Evolutionary conservation across 495 filamentous ascomycete species (phyloP).

Genomic region (Lichina pygmaea): DNA sequence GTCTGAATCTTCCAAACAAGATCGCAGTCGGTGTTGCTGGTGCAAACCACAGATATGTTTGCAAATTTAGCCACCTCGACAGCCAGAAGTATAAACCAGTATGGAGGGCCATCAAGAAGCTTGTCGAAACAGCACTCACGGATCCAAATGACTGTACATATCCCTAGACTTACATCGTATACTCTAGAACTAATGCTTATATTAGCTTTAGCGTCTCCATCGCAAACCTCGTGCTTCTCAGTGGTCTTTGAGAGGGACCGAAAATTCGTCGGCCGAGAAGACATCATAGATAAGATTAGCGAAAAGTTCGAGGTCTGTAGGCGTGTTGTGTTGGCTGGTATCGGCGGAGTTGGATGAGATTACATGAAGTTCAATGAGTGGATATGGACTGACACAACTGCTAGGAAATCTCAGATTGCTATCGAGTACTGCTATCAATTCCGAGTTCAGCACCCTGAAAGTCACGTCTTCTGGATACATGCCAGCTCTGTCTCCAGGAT

Average conservation of each 20-base stretch:
- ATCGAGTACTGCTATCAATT: constrained; percentile 20
- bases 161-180: not conserved
- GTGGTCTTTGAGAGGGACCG: constrained; percentile 14
- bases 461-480: constrained; percentile 21
- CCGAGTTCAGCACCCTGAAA: constrained; percentile 9
- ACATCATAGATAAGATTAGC: constrained; percentile 11
- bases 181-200: not conserved
- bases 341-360: constrained; percentile 22
- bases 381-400: not conserved
- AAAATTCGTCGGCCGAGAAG: constrained; percentile 17
- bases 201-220: not conserved
- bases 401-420: constrained; percentile 25
- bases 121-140: not conserved
- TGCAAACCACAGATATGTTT: constrained; percentile 1
- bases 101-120: not conserved
- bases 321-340: constrained; percentile 14
- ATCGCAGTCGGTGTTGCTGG: not conserved
- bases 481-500: constrained; percentile 13
- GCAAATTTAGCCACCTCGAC: not conserved
- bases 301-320: constrained; percentile 5
- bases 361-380: not conserved
- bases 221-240: not conserved
- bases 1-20: not conserved
- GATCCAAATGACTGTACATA: not conserved
- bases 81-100: constrained; percentile 1